Percentiles rank a stretch among this genome's conserved stretches.
phyloP scores from a whole-genome alignment of 169 alveolate genomes.

The Cryptosporidium tyzzeri region DNA sequence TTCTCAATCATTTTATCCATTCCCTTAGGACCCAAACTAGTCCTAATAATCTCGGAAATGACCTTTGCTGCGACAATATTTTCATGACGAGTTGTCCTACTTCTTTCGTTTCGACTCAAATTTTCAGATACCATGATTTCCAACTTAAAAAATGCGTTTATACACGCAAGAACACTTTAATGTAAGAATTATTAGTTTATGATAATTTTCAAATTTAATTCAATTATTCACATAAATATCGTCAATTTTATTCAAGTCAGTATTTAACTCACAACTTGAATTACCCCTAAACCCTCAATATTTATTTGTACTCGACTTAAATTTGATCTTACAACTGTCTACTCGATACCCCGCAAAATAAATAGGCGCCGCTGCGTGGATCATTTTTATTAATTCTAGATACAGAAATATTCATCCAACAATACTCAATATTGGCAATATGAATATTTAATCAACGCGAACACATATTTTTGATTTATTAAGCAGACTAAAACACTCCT shows the following conservation, averaged over 20 bases:
- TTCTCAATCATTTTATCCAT: slow-evolving; percentile 99
- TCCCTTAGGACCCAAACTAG: slow-evolving; percentile 99
- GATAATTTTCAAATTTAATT: background rate
- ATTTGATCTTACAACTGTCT: slow-evolving; percentile 36
- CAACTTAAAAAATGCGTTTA: background rate
- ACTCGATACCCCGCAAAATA: slow-evolving; percentile 62
- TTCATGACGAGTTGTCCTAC: slow-evolving; percentile 71
- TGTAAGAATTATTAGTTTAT: background rate
- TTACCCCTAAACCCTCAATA: background rate
- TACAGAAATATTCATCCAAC: background rate
- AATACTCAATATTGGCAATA: background rate
- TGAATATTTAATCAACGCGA: background rate
- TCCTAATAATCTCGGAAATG: slow-evolving; percentile 97
- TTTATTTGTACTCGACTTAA: slow-evolving; percentile 9
- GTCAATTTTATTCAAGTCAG: background rate
- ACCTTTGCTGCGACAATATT: slow-evolving; percentile 84
- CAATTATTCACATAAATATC: slow-evolving; percentile 4
- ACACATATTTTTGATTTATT: background rate
- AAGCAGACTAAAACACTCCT: background rate
- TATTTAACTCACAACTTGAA: slow-evolving; percentile 25
- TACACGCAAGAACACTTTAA: background rate
- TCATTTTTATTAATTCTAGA: background rate
- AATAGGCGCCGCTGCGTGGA: background rate
- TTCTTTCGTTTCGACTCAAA: slow-evolving; percentile 69
- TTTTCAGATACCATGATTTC: slow-evolving; percentile 58